phyloP scores from a whole-genome alignment of 129 eudicot species.

The Rutidosis leptorrhynchoides region DNA sequence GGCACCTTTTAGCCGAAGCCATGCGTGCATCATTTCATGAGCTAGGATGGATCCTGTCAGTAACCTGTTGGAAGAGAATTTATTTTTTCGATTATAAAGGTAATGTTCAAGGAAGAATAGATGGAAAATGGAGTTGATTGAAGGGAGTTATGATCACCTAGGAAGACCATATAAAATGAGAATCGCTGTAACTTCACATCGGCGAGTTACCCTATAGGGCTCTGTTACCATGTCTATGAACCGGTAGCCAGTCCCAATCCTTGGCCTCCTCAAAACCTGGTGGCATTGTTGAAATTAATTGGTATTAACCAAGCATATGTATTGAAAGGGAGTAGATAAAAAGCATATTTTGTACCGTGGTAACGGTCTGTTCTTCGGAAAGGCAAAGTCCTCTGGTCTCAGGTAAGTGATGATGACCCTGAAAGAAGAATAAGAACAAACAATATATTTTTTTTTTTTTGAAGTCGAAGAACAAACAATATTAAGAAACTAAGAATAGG shows the following conservation, averaged over 20 bases:
- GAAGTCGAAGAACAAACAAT: no score
- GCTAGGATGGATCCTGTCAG: conserved; percentile 94
- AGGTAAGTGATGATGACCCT: conserved; percentile 98
- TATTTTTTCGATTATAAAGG: neutral
- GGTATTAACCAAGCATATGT: no score
- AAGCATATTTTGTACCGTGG: conserved; percentile 52
- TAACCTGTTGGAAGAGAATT: conserved; percentile 36
- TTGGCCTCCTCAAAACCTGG: conserved; percentile 81
- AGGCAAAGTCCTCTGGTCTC: conserved; percentile 99
- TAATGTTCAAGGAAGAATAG: neutral
- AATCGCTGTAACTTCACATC: conserved; percentile 97
- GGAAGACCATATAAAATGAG: conserved; percentile 93
- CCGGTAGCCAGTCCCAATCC: conserved; percentile 71
- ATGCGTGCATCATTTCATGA: conserved; percentile 99
- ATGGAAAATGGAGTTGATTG: no score
- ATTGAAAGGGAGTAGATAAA: no score
- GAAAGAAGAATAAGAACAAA: no score
- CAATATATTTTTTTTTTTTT: no score
- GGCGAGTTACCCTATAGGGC: conserved; percentile 70
- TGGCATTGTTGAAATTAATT: no score
- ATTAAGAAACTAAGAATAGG: no score
- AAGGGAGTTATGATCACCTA: no score
- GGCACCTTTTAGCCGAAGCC: conserved; percentile 98
- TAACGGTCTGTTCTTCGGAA: conserved; percentile 95
- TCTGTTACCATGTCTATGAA: conserved; percentile 79